Percentiles rank a stretch among this genome's conserved stretches.
Conservation (phyloP, 2,329 filamentous ascomycete genomes). For the Hymenoscyphus occultus region DNA sequence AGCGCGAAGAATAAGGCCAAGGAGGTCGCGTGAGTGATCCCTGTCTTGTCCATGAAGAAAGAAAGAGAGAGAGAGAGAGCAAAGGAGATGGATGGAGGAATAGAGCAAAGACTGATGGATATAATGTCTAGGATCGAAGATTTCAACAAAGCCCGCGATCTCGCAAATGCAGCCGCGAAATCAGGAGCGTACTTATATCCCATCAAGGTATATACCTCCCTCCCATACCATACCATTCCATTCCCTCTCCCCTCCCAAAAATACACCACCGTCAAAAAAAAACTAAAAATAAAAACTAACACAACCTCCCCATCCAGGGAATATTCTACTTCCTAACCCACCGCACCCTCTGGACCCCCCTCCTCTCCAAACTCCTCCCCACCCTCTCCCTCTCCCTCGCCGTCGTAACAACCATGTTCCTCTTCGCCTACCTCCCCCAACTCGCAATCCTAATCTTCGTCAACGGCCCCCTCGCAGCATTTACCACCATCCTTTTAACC, state of each 20-base stretch:
- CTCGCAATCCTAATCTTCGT: slow-evolving; percentile 78
- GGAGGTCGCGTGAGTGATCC: slow-evolving; percentile 35
- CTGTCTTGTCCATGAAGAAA: too few species aligned
- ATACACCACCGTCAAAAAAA: too few species aligned
- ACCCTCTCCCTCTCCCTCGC: slow-evolving; percentile 68
- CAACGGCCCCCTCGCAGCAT: slow-evolving; percentile 76
- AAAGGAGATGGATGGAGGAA: too few species aligned
- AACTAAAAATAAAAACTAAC: too few species aligned
- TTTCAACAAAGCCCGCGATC: slow-evolving; percentile 59
- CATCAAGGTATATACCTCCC: slow-evolving; percentile 54
- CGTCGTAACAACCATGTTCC: slow-evolving; percentile 79
- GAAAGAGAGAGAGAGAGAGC: too few species aligned
- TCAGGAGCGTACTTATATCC: slow-evolving; percentile 86
- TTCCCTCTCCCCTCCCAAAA: not conserved
- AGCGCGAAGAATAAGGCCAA: slow-evolving; percentile 33
- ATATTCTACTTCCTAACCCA: slow-evolving; percentile 59
- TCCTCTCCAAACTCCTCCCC: slow-evolving; percentile 52
- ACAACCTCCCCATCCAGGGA: slow-evolving; percentile 44
- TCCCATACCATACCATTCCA: not conserved
- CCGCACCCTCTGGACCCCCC: slow-evolving; percentile 56
- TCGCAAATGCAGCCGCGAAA: slow-evolving; percentile 66
- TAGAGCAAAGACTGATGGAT: too few species aligned
- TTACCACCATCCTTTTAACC: slow-evolving; percentile 68
- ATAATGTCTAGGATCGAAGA: slow-evolving; percentile 59
- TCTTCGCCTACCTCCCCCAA: slow-evolving; percentile 83